Percentiles rank a stretch among this genome's conserved stretches.
phyloP scores from a whole-genome alignment of 2,329 filamentous ascomycete species.

The Ceratocystiopsis minuta region DNA sequence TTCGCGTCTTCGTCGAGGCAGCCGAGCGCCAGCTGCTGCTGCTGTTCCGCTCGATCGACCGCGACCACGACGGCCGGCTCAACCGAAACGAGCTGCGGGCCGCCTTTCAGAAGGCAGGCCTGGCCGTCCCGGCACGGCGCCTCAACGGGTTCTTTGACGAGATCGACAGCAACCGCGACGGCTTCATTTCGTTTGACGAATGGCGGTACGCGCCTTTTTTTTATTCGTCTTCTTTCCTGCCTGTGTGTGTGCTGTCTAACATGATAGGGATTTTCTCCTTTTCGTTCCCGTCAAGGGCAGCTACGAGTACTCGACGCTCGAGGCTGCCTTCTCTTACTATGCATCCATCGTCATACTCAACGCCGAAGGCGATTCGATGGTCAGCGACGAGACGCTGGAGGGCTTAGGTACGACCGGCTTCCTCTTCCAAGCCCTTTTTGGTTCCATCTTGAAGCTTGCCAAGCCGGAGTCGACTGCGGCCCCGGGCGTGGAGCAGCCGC shows the following conservation, averaged over 20 bases:
- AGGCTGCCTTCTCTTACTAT: constrained; percentile 79
- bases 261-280: constrained; percentile 69
- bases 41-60: constrained; percentile 77
- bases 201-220: constrained; percentile 58
- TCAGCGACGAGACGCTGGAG: constrained; percentile 80
- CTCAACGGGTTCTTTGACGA: constrained; percentile 75
- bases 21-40: constrained; percentile 68
- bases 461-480: constrained; percentile 10
- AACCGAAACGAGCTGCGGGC: constrained; percentile 67
- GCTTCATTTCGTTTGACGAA: constrained; percentile 77
- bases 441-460: constrained; percentile 54
- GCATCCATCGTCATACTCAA: constrained; percentile 76
- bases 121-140: constrained; percentile 60
- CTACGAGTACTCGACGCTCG: constrained; percentile 49
- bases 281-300: constrained; percentile 57
- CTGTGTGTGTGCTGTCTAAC: background rate
- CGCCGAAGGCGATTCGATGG: constrained; percentile 80
- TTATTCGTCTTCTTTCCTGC: background rate
- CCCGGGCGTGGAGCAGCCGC: constrained; percentile 4
- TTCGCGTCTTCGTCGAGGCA: constrained; percentile 69
- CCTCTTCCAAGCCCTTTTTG: constrained; percentile 57
- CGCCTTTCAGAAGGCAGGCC: constrained; percentile 62
- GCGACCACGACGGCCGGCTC: constrained; percentile 66
- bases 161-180: constrained; percentile 79
- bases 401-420: constrained; percentile 76